Percentiles rank a stretch among this genome's conserved stretches.
Conservation (phyloP, 2,329 filamentous ascomycete species). For the Cercospora sesami region DNA sequence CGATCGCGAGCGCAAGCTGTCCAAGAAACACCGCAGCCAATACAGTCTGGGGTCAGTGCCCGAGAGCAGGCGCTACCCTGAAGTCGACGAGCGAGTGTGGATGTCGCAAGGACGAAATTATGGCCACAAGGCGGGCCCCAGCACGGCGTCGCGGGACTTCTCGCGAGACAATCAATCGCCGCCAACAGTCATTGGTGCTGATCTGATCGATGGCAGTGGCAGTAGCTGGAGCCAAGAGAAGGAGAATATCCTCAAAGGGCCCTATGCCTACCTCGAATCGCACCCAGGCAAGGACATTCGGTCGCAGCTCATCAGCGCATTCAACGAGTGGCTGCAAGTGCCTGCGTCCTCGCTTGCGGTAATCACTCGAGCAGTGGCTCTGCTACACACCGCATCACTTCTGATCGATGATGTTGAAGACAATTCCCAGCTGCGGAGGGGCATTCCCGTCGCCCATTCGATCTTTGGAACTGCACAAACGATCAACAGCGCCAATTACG, state of each 20-base stretch:
- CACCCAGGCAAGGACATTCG: conserved; percentile 86
- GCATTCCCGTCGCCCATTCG: conserved; percentile 76
- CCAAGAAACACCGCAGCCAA: conserved; percentile 32
- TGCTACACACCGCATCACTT: conserved; percentile 82
- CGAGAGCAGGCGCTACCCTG: conserved; percentile 26
- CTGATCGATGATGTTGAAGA: conserved; percentile 90
- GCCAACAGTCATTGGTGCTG: conserved; percentile 29
- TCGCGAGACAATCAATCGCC: conserved; percentile 23
- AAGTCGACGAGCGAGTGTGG: conserved; percentile 35
- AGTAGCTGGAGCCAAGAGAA: conserved; percentile 69
- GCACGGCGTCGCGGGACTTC: conserved; percentile 31
- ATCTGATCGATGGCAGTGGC: conserved; percentile 45
- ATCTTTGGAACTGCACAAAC: conserved; percentile 86
- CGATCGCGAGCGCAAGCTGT: conserved; percentile 15
- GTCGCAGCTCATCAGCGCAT: conserved; percentile 73
- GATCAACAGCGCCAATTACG: conserved; percentile 87
- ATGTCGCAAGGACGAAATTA: conserved; percentile 29
- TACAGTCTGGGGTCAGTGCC: conserved; percentile 29
- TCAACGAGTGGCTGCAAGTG: conserved; percentile 78
- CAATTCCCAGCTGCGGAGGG: conserved; percentile 71
- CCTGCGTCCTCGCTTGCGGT: conserved; percentile 67
- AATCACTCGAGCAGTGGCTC: conserved; percentile 77
- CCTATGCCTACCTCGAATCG: conserved; percentile 76
- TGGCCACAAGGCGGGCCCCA: conserved; percentile 27
- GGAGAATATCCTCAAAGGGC: conserved; percentile 73